These are phyloP conservation scores for Erigeron canadensis DNA, from an alignment of 129 eudicot species.

Conservation along the genomic window DNA sequence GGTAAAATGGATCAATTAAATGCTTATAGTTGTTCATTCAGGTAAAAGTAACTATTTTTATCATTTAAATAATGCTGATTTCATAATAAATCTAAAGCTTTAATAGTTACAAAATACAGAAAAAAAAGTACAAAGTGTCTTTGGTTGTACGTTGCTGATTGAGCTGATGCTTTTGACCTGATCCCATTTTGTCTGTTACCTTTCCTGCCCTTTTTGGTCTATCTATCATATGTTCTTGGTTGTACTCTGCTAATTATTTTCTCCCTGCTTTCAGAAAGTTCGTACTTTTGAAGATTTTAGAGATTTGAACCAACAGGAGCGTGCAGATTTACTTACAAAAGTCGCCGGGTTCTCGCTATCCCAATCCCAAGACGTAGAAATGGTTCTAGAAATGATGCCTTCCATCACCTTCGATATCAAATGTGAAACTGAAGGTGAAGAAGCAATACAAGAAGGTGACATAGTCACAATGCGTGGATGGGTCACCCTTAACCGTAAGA, in stretches of 20 bases:
- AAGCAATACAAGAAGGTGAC: conserved; percentile 91
- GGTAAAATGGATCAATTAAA: no score
- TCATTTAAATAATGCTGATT: no score
- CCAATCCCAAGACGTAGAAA: conserved; percentile 76
- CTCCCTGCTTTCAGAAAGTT: conserved; percentile 52
- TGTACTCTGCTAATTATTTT: conserved; percentile 1
- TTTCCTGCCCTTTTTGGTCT: neutral
- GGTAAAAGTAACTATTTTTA: no score
- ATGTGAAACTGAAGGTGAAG: conserved; percentile 97
- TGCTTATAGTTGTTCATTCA: no score
- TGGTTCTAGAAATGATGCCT: conserved; percentile 85
- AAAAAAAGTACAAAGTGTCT: no score
- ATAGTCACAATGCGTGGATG: conserved; percentile 86
- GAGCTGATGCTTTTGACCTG: neutral
- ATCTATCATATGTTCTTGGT: neutral
- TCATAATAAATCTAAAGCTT: no score
- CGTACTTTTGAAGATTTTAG: conserved; percentile 76
- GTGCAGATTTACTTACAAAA: conserved; percentile 62
- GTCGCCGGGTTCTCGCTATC: conserved; percentile 58
- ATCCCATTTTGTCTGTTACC: neutral
- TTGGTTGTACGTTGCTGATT: no score
- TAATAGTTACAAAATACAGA: no score
- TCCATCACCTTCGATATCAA: conserved; percentile 60
- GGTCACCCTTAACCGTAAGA: conserved; percentile 72
- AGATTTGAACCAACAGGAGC: conserved; percentile 69